phyloP scores from a whole-genome alignment of 805 yeast species.

The Myxozyma kluyveri region DNA sequence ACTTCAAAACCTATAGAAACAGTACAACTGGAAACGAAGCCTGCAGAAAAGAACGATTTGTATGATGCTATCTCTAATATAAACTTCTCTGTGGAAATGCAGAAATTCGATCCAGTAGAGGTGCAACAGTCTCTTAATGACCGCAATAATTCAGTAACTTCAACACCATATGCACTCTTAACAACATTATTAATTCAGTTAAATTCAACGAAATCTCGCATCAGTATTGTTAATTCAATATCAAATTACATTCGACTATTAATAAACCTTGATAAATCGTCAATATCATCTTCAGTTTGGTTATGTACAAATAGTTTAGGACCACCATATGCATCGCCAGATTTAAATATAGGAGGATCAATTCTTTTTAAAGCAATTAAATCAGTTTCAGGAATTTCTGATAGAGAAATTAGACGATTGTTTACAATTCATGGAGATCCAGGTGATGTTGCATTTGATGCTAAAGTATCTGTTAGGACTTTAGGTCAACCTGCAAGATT shows the following conservation, averaged over 20 bases:
- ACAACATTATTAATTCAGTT: conserved; percentile 20
- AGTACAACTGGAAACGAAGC: background rate
- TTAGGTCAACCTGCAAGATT: conserved; percentile 26
- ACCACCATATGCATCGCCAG: conserved; percentile 28
- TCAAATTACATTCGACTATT: conserved; percentile 28
- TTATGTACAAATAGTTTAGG: conserved; percentile 30
- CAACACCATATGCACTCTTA: conserved; percentile 27
- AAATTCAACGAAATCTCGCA: conserved; percentile 30
- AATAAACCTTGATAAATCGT: conserved; percentile 10
- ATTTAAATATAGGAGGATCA: conserved; percentile 32
- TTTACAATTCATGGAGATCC: conserved; percentile 30
- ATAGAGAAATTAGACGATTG: conserved; percentile 18
- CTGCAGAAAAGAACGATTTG: background rate
- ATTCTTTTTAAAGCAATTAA: conserved; percentile 23
- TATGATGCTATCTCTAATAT: conserved; percentile 5
- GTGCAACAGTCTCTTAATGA: background rate
- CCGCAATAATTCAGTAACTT: background rate
- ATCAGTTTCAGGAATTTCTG: conserved; percentile 27
- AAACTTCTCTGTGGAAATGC: background rate
- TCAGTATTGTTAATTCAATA: conserved; percentile 25
- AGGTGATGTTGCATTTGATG: conserved; percentile 34
- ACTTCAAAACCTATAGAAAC: background rate
- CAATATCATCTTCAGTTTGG: conserved; percentile 30
- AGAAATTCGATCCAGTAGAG: background rate
- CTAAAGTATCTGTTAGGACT: conserved; percentile 29